A percentile compares a stretch with the other conserved stretches of the same genome.
Conservation (phyloP, 140 eudicot genomes). For the Ambrosia hybrid region DNA sequence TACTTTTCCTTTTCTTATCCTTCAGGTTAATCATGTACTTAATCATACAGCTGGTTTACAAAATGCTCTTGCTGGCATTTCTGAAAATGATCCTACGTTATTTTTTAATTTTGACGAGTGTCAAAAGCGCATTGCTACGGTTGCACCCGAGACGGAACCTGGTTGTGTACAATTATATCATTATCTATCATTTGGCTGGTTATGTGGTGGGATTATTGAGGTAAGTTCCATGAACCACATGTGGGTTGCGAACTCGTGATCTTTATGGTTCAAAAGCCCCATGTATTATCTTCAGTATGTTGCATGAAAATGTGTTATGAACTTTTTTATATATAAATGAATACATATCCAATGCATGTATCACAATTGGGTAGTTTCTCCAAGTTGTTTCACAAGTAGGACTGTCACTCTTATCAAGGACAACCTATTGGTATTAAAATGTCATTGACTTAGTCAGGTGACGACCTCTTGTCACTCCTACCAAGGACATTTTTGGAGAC, state of each 20-base stretch:
- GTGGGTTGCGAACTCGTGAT: too few species aligned
- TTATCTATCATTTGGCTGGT: slow-evolving; percentile 90
- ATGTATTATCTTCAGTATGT: too few species aligned
- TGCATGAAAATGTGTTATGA: too few species aligned
- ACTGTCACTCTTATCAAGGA: background rate
- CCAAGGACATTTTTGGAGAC: too few species aligned
- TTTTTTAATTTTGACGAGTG: slow-evolving; percentile 75
- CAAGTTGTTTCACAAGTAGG: background rate
- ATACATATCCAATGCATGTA: background rate
- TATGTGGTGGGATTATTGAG: slow-evolving; percentile 93
- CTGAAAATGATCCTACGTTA: slow-evolving; percentile 54
- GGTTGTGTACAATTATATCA: slow-evolving; percentile 76
- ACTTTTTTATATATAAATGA: background rate
- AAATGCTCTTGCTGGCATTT: slow-evolving; percentile 62
- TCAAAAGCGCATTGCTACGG: slow-evolving; percentile 45
- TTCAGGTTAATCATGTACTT: slow-evolving; percentile 83
- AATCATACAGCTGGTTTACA: slow-evolving; percentile 94
- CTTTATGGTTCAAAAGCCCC: too few species aligned
- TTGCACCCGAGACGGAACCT: slow-evolving; percentile 79
- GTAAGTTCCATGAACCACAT: slow-evolving; percentile 27
- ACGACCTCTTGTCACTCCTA: too few species aligned
- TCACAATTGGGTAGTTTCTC: background rate
- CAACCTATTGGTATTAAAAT: background rate
- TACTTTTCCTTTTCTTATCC: background rate
- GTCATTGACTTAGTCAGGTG: too few species aligned